Evolutionary conservation across 441 rosid genomes (phyloP).

Genomic region (Gossypium lobatum): DNA sequence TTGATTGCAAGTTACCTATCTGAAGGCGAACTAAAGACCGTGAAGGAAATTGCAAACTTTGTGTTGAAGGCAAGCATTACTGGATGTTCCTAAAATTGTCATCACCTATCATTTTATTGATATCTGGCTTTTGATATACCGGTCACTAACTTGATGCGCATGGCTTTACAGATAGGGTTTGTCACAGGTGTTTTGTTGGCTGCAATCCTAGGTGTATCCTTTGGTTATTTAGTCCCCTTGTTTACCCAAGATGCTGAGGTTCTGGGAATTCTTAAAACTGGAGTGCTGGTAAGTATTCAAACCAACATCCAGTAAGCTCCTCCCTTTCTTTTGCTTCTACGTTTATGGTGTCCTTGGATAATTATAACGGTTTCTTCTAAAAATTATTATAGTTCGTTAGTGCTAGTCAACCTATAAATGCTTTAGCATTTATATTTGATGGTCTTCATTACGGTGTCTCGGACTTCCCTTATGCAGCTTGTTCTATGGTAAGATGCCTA

Average conservation of each 20-base stretch:
- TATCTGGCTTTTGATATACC: background rate
- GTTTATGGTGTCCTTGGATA: background rate
- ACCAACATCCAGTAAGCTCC: background rate
- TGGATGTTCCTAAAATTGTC: slow-evolving; percentile 9
- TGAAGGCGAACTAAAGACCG: slow-evolving; percentile 57
- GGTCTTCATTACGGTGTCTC: slow-evolving; percentile 96
- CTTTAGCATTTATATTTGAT: slow-evolving; percentile 86
- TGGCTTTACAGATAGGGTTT: slow-evolving; percentile 67
- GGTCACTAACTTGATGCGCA: slow-evolving; percentile 6
- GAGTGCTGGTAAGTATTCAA: slow-evolving; percentile 54
- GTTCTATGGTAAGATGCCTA: slow-evolving; percentile 56
- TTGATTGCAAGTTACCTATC: slow-evolving; percentile 77
- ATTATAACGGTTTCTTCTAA: background rate
- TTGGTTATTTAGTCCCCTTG: slow-evolving; percentile 60
- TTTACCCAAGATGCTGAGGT: slow-evolving; percentile 81
- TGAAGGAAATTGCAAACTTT: slow-evolving; percentile 60
- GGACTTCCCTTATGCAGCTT: slow-evolving; percentile 88
- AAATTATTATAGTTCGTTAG: slow-evolving; percentile 60
- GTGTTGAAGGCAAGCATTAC: slow-evolving; percentile 56
- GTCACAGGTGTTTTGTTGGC: slow-evolving; percentile 65
- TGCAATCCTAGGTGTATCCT: slow-evolving; percentile 59
- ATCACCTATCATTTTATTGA: background rate
- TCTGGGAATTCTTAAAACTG: slow-evolving; percentile 66
- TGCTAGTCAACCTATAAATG: slow-evolving; percentile 88
- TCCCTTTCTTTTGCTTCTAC: background rate